Base-by-base conservation (phyloP, 139 green algal genomes). In the Coelastrella sp. region DNA sequence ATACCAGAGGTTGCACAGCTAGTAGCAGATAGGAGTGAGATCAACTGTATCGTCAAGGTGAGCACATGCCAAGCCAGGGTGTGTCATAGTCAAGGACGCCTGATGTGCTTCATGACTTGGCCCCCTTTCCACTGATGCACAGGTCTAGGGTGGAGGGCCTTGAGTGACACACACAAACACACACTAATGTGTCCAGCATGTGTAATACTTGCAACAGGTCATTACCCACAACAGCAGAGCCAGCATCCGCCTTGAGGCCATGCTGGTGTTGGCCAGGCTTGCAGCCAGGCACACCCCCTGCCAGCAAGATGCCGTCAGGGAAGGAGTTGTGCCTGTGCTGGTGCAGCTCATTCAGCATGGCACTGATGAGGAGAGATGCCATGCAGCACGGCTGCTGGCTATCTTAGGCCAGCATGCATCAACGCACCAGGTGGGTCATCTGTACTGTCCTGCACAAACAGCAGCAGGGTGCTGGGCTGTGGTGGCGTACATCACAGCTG, bases 271-370 rank as follows among this genome's bases (percentile, higher is more conserved):
- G 27, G 85, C 25, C 8, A n/a, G 85, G 57, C 85, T 90, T 56
- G 25, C 49, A 27, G 72, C 73, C 8, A 24, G 59, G 35, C n/a
- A 80, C 73, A 24, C 49, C 10, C 56, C 85, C 8, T 81, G 66
- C 10, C 85, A 90, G 73, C 85, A 90, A 76, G 85, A 90, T 25
- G 73, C 73, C 7, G 73, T 90, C 11, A 76, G 85, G 56, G 85
- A 90, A 73, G 85, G 85, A 15, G 73, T n/a, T 9, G 85, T 83
- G 20, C 85, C 85, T 11, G 49, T 84, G 22, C 85, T 90, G n/a
- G 73, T 90, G 72, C 70, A 73, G 22, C 27, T 90, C 72, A 90
- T 90, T 72, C 10, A 60, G 20, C 15, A 61, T 25, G 27, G 83
- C 66, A 80, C 7, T 66, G 83, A 88, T 7, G 83, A 90, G 75